Percentiles rank a stretch among this genome's conserved stretches.
Conservation (phyloP, 176 grass and related monocot species). For the Avena insularis region DNA sequence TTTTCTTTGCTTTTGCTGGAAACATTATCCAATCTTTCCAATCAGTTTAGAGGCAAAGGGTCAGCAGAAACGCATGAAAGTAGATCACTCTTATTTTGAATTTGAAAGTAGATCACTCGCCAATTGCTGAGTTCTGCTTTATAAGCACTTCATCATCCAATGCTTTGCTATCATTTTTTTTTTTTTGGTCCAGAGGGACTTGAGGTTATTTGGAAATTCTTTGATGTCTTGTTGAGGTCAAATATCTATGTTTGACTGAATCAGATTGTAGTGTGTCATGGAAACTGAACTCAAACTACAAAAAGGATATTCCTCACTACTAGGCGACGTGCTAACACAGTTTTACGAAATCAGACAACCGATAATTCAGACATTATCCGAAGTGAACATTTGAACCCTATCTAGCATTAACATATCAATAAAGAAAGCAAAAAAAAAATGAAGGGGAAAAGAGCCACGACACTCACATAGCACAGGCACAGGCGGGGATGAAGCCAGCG, state of each 20-base stretch:
- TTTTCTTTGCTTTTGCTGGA: too few species aligned
- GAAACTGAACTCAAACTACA: not conserved
- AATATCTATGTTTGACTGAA: not conserved
- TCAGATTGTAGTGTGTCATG: not conserved
- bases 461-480: not conserved
- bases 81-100: too few species aligned
- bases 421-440: not conserved
- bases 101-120: too few species aligned
- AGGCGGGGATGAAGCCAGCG: not conserved
- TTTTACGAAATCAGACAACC: not conserved
- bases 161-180: too few species aligned
- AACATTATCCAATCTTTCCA: too few species aligned
- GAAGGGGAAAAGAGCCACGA: not conserved
- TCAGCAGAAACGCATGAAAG: too few species aligned
- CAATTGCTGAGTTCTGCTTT: too few species aligned
- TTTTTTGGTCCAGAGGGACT: too few species aligned
- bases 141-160: too few species aligned
- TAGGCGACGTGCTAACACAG: too few species aligned
- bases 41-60: too few species aligned
- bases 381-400: not conserved
- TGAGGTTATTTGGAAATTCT: not conserved
- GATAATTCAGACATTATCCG: not conserved
- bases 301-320: too few species aligned
- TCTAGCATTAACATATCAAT: not conserved
- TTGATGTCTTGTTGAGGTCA: not conserved